Percentiles rank a stretch among this genome's conserved stretches.
These are phyloP conservation scores for Phtheirospermum japonicum DNA, from an alignment of 257 asterid genomes.

Conservation along the genomic window DNA sequence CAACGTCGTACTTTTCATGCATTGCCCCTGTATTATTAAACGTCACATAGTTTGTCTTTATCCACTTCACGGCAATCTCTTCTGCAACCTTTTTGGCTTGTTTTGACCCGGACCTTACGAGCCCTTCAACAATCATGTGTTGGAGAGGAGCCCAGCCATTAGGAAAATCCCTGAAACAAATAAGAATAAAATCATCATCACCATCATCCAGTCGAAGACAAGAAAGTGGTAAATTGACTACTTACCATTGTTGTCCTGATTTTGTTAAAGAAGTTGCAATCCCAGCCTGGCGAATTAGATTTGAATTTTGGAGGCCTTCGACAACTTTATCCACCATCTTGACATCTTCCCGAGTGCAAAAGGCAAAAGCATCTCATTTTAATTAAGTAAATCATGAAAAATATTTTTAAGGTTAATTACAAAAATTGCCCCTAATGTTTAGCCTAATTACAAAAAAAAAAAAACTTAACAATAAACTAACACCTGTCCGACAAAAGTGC, in stretches of 20 bases:
- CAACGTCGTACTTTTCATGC: constrained; percentile 84
- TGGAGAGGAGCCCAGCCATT: constrained; percentile 98
- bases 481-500: too few relatives aligned
- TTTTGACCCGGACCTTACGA: constrained; percentile 46
- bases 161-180: constrained; percentile 73
- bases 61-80: constrained; percentile 72
- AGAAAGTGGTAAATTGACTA: background rate
- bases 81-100: constrained; percentile 49
- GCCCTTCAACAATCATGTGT: constrained; percentile 89
- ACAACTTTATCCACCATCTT: constrained; percentile 48
- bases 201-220: background rate
- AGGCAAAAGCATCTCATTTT: background rate
- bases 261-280: constrained; percentile 72
- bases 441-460: too few relatives aligned
- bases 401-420: background rate
- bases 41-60: constrained; percentile 66
- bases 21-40: constrained; percentile 68
- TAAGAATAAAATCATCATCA: background rate
- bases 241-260: constrained; percentile 90
- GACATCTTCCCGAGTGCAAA: constrained; percentile 40
- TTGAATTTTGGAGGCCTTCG: constrained; percentile 57
- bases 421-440: too few relatives aligned
- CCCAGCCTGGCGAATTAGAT: constrained; percentile 66
- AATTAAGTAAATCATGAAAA: background rate
- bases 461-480: too few relatives aligned